phyloP scores from a whole-genome alignment of 176 grass and related monocot genomes.

The Saccharum spontaneum region DNA sequence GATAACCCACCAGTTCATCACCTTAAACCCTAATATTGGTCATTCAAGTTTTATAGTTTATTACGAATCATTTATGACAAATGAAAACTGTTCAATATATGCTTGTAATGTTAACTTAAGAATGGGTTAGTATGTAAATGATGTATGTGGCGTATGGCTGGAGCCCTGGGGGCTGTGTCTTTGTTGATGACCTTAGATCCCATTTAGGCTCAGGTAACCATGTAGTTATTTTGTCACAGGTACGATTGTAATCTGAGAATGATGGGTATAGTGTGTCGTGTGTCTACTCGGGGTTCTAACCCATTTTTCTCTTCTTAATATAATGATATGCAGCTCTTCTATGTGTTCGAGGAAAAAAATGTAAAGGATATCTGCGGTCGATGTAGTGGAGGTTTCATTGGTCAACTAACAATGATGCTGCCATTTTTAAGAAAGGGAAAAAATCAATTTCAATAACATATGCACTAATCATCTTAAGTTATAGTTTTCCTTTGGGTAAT shows the following conservation, averaged over 20 bases:
- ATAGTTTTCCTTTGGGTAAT: neutral
- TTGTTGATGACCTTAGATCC: neutral
- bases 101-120: neutral
- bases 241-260: neutral
- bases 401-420: neutral
- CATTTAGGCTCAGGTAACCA: neutral
- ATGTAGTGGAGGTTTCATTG: neutral
- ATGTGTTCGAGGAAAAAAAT: neutral
- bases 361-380: neutral
- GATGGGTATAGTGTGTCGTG: neutral
- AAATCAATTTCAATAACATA: neutral
- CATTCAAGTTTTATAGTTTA: neutral
- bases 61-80: neutral
- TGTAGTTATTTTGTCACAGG: neutral
- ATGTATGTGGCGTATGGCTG: neutral
- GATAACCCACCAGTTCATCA: neutral
- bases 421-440: neutral
- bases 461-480: neutral
- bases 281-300: neutral
- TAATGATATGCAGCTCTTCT: neutral
- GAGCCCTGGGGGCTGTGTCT: neutral
- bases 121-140: neutral
- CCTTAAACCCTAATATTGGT: neutral
- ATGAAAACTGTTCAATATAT: slow-evolving; percentile 9
- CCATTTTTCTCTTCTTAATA: neutral